Base-by-base conservation (phyloP, 352 stramenopile species). In the Phytophthora pinifolia region DNA sequence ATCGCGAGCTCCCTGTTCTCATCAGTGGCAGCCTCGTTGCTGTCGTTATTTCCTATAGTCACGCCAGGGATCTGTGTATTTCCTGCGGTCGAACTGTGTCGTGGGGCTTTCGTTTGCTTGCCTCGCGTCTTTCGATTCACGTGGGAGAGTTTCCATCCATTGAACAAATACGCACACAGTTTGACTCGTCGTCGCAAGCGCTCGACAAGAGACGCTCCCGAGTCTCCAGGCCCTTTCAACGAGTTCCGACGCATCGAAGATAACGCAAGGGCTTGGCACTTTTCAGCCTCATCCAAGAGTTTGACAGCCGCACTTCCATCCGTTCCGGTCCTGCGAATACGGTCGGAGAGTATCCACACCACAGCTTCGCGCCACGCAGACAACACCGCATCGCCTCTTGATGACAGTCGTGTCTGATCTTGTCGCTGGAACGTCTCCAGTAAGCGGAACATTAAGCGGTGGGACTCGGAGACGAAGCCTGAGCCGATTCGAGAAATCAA, bases 401-500 rank as follows among this genome's bases (percentile, higher is more conserved):
- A 29, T 3, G 22, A 38, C 17, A 2, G 39, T 33, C 14, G 17
- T 7, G 5, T 15, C 20, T 38, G 30, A 39, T 20, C 10, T 49
- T 50, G 47, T 13, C 39, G 29, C 5, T 47, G 36, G 25, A 69
- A 32, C 1, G 46, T 15, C 37, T 41, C 25, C 1, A 79, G 14
- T 5, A 77, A 65, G 22, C 30, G 9, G 20, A 77, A 70, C 12
- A 77, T 33, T 6, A 52, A 56, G 12, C 39, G 56, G 15, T 79
- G 70, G 3, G 70, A 75, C 9, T 48, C 20, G 0, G 60, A 73
- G 17, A 67, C 51, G 12, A 75, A 59, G 6, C 65, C 56, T 43
- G 60, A 47, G 30, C 42, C 39, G 27, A 69, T 33, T 2, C 54
- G 60, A 22, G 15, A 20, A 9, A 57, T 22, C 10, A 69, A 10